Evolutionary conservation across 352 stramenopile species (phyloP).

Genomic region (Bremia lactucae): DNA sequence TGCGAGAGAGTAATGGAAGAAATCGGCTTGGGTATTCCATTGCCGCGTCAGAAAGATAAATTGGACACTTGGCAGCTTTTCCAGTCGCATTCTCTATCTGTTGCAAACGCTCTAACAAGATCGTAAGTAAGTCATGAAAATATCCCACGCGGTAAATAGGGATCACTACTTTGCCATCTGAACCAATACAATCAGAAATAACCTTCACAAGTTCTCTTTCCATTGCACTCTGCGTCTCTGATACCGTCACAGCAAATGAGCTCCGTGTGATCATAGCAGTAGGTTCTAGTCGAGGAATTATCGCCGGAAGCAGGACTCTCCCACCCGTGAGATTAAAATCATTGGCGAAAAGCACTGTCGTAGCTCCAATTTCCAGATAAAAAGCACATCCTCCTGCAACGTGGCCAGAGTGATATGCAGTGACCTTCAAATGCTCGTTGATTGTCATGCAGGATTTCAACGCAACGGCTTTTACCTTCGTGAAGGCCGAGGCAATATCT

Average conservation of each 20-base stretch:
- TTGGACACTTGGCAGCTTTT: slow-evolving; percentile 28
- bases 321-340: slow-evolving; percentile 73
- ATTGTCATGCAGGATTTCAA: slow-evolving; percentile 48
- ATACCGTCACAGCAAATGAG: slow-evolving; percentile 72
- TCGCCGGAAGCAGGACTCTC: slow-evolving; percentile 50
- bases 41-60: slow-evolving; percentile 52
- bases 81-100: slow-evolving; percentile 29
- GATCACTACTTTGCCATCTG: slow-evolving; percentile 76
- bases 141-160: slow-evolving; percentile 70
- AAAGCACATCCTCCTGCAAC: slow-evolving; percentile 68
- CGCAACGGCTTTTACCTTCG: slow-evolving; percentile 31
- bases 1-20: slow-evolving; percentile 45
- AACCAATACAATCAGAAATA: slow-evolving; percentile 61
- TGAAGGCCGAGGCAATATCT: slow-evolving; percentile 50
- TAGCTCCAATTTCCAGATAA: slow-evolving; percentile 60
- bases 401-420: slow-evolving; percentile 72
- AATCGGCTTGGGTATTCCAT: slow-evolving; percentile 55
- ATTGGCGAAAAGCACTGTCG: slow-evolving; percentile 62
- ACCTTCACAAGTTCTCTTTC: slow-evolving; percentile 74
- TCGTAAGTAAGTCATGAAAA: slow-evolving; percentile 65
- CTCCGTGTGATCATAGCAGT: slow-evolving; percentile 55
- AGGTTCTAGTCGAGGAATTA: slow-evolving; percentile 58
- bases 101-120: slow-evolving; percentile 66
- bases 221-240: slow-evolving; percentile 70
- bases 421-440: slow-evolving; percentile 63